These are phyloP conservation scores for Candida xiaguanensis DNA, from an alignment of 805 yeast genomes.

Conservation along the genomic window DNA sequence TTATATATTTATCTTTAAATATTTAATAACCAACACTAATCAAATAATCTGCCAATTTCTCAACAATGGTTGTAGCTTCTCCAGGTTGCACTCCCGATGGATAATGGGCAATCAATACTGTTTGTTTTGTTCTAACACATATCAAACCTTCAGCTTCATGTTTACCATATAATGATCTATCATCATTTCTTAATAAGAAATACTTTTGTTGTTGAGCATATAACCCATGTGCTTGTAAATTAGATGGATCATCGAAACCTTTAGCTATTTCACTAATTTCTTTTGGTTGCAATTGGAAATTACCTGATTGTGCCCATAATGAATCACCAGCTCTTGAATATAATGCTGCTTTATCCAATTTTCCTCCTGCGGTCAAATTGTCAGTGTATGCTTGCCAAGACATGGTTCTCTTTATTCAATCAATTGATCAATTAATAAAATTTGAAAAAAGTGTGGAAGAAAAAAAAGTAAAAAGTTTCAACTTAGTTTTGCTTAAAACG, in stretches of 20 bases:
- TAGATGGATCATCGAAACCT: constrained; percentile 78
- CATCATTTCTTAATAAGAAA: constrained; percentile 85
- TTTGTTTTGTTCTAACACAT: constrained; percentile 91
- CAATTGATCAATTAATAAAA: too few relatives aligned
- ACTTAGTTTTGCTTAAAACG: neutral
- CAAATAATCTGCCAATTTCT: constrained; percentile 92
- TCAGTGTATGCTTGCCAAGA: constrained; percentile 84
- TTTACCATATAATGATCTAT: constrained; percentile 91
- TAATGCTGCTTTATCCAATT: constrained; percentile 87
- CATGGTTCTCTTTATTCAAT: constrained; percentile 14
- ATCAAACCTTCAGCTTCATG: constrained; percentile 82
- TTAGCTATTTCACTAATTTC: constrained; percentile 73
- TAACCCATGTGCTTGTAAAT: constrained; percentile 80
- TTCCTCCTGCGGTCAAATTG: constrained; percentile 81
- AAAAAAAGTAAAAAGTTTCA: neutral
- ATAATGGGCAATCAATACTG: constrained; percentile 90
- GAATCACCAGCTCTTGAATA: constrained; percentile 94
- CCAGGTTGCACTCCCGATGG: constrained; percentile 90
- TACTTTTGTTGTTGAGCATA: constrained; percentile 84
- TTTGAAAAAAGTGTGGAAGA: neutral
- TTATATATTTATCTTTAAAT: too few relatives aligned
- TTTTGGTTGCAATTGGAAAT: constrained; percentile 56
- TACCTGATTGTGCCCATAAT: constrained; percentile 84
- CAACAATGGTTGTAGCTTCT: constrained; percentile 92
- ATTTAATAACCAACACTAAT: constrained; percentile 51